Evolutionary conservation across 176 grass and related monocot species (phyloP), one percentile per base, ranked within the genome.

Genomic region (Raddia guianensis): DNA sequence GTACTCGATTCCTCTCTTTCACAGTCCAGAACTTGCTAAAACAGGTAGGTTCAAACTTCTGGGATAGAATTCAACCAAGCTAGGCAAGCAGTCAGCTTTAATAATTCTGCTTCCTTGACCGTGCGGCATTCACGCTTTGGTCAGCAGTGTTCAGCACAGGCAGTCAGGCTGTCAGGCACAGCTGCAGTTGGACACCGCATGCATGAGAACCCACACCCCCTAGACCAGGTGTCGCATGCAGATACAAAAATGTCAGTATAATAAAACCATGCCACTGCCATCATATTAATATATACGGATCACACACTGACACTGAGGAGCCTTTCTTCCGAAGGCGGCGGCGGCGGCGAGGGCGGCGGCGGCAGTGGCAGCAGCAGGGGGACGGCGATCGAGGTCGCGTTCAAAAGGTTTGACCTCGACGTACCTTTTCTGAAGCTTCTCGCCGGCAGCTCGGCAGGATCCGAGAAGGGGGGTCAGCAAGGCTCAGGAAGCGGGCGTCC

Each of bases 381-480:
- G 54, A 70, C 65, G 19, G 46, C 66, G 66, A 78, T 40, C 37
- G 1, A 63, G 18, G 56, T 86, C 83, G 43, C 69, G 12, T 74
- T 72, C 69, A 2, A 6, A 43, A 13, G 12, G 3, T 75, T 34
- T 82, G 63, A 75, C 77, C 78, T 45, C 14, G 19, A 16, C 27
- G 3, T 4, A 12, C 63, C 20, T 43, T 76, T 81, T 82, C 78
- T 18, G 51, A 71, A 66, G 77, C 77, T 81, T 89, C 87, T 75
- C 76, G 55, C 76, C 70, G 47, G 76, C 70, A 33, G 5, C 87
- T 37, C 18, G 70, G 64, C 77, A 76, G 35, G 76, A 55, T 84
- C 76, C 70, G 6, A 67, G 87, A 89, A 84, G 70, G 70, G 10
- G 63, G 70, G n/a, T 84, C 82, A 76, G 61, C 45, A 84, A 33